Evolutionary conservation across 768 basidiomycete genomes (phyloP).

Genomic region (Boletus tylopilopsis): DNA sequence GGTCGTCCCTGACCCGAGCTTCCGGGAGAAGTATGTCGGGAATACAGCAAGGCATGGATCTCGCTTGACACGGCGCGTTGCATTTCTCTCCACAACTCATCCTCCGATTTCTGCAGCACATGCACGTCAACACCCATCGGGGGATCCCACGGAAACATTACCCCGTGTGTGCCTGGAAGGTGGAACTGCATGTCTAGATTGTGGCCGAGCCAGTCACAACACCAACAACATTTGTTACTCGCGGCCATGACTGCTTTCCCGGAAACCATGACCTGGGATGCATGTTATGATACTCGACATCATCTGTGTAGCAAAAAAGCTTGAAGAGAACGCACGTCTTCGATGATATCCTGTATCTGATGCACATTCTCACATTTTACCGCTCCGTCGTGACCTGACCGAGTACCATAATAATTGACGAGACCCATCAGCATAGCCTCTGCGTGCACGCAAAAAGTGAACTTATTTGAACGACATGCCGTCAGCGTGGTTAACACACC

Average conservation of each 20-base stretch:
- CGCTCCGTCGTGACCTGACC: too few species aligned
- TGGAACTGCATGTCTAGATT: background rate
- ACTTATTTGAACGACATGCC: background rate
- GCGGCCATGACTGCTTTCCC: background rate
- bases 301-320: background rate
- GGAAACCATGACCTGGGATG: background rate
- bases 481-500: background rate
- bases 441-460: background rate
- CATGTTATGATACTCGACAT: too few species aligned
- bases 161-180: background rate
- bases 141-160: background rate
- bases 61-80: background rate
- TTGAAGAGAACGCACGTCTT: background rate
- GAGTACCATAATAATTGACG: background rate
- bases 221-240: constrained; percentile 1
- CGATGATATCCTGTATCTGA: background rate
- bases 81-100: background rate
- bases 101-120: background rate
- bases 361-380: background rate
- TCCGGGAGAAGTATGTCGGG: background rate
- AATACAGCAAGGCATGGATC: background rate
- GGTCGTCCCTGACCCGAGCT: too few species aligned
- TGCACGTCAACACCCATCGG: background rate
- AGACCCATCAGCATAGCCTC: background rate
- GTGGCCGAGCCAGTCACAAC: background rate